Conservation (phyloP, 2,329 filamentous ascomycete genomes). For the Verticillium dahliae region DNA sequence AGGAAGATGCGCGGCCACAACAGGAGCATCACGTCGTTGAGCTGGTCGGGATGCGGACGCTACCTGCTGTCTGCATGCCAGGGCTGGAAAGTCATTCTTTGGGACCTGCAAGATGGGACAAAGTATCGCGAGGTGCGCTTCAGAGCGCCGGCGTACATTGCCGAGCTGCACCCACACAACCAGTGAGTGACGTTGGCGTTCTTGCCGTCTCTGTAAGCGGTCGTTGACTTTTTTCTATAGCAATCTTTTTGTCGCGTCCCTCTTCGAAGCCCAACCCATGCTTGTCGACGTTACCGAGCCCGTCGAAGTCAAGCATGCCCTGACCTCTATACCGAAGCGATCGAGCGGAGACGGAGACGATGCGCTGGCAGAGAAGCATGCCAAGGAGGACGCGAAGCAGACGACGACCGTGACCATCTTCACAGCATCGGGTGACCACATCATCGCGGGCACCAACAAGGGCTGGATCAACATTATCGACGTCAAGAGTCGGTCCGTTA, state of each 20-base stretch:
- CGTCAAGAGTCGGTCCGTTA: conserved; percentile 69
- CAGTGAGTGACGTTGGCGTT: conserved; percentile 48
- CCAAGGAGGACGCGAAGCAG: conserved; percentile 87
- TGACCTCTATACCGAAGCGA: conserved; percentile 78
- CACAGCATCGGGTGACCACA: conserved; percentile 77
- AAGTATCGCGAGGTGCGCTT: conserved; percentile 82
- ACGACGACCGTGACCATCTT: conserved; percentile 91
- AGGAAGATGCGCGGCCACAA: conserved; percentile 91
- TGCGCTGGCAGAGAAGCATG: conserved; percentile 71
- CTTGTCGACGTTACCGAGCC: conserved; percentile 73
- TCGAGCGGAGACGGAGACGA: conserved; percentile 64
- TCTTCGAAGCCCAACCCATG: conserved; percentile 89
- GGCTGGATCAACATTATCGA: conserved; percentile 96
- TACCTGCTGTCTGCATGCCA: conserved; percentile 91
- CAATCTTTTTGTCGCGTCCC: conserved; percentile 78
- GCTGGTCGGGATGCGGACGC: conserved; percentile 88
- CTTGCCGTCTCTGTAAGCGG: background rate
- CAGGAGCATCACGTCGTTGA: conserved; percentile 86
- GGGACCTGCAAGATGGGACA: conserved; percentile 72
- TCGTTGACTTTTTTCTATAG: conserved; percentile 34
- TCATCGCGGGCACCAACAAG: conserved; percentile 89
- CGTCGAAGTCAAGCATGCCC: conserved; percentile 65
- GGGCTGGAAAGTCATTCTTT: conserved; percentile 93
- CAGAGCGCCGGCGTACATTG: conserved; percentile 89
- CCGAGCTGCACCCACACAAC: conserved; percentile 86